Evolutionary conservation across 2,329 filamentous ascomycete genomes (phyloP).

Genomic region (Colletotrichum agaves): DNA sequence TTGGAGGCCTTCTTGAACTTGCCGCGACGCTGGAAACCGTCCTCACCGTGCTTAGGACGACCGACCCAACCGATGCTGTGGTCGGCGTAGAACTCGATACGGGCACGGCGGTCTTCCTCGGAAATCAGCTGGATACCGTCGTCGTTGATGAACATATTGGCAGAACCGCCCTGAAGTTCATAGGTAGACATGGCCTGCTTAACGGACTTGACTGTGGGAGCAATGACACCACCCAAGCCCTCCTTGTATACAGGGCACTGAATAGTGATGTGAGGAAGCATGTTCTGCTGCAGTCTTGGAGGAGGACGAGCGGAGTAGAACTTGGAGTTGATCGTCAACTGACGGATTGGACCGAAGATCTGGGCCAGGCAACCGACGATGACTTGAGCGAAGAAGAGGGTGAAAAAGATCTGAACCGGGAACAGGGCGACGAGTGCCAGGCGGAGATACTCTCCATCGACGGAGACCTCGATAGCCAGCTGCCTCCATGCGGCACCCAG

Average conservation of each 20-base stretch:
- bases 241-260: constrained; percentile 93
- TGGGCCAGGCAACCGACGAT: constrained; percentile 81
- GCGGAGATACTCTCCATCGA: constrained; percentile 71
- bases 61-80: constrained; percentile 78
- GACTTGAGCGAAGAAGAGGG: constrained; percentile 83
- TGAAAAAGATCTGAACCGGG: constrained; percentile 83
- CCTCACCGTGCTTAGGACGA: constrained; percentile 70
- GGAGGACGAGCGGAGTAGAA: constrained; percentile 82
- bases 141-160: constrained; percentile 82
- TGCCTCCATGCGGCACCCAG: constrained; percentile 77
- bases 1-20: constrained; percentile 79
- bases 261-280: constrained; percentile 80
- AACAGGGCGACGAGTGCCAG: constrained; percentile 73
- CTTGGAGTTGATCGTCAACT: constrained; percentile 80
- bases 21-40: constrained; percentile 70
- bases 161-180: constrained; percentile 80
- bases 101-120: constrained; percentile 69
- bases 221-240: constrained; percentile 78
- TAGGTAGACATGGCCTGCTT: constrained; percentile 83
- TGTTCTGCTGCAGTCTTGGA: constrained; percentile 64
- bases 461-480: constrained; percentile 73
- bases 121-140: constrained; percentile 76
- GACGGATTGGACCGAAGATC: constrained; percentile 78
- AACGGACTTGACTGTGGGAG: constrained; percentile 80
- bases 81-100: constrained; percentile 75